A percentile compares a stretch with the other conserved stretches of the same genome.
These are phyloP conservation scores for Rugonectria rugulosa DNA, from an alignment of 2,329 filamentous ascomycete genomes.

Conservation along the genomic window DNA sequence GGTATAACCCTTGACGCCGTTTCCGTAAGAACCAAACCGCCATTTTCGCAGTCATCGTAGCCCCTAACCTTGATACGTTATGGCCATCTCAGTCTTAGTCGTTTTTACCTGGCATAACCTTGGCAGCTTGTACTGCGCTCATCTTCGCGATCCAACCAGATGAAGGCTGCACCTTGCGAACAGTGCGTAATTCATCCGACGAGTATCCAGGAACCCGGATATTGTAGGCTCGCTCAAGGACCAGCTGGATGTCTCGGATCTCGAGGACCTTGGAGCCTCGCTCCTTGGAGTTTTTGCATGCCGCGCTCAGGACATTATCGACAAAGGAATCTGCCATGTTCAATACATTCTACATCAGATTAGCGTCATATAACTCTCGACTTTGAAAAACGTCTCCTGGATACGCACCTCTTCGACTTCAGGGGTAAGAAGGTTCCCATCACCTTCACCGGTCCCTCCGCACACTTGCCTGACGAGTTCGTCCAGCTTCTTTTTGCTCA, in stretches of 20 bases:
- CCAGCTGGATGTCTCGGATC: constrained; percentile 83
- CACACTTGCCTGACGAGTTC: constrained; percentile 94
- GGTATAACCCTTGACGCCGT: constrained; percentile 36
- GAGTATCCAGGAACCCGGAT: constrained; percentile 94
- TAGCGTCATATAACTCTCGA: constrained; percentile 24
- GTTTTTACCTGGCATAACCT: constrained; percentile 73
- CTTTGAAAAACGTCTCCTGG: background rate
- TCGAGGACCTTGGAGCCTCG: constrained; percentile 90
- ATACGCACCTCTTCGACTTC: constrained; percentile 90
- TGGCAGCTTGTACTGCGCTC: constrained; percentile 93
- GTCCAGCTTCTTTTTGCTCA: constrained; percentile 98
- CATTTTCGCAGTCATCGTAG: background rate
- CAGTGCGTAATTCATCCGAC: constrained; percentile 91
- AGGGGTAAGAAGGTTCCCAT: constrained; percentile 81
- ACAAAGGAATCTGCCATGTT: constrained; percentile 93
- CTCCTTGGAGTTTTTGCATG: constrained; percentile 92
- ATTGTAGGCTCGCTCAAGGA: constrained; percentile 86
- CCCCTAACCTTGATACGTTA: too few relatives aligned
- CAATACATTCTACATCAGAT: constrained; percentile 74
- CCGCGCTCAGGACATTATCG: constrained; percentile 85
- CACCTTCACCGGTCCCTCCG: constrained; percentile 76
- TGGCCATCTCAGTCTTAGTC: constrained; percentile 50
- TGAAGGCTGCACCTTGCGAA: constrained; percentile 90
- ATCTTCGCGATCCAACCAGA: constrained; percentile 95
- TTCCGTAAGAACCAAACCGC: constrained; percentile 12